Evolutionary conservation across 805 yeast genomes (phyloP).

Genomic region (Wickerhamiella shivajii): DNA sequence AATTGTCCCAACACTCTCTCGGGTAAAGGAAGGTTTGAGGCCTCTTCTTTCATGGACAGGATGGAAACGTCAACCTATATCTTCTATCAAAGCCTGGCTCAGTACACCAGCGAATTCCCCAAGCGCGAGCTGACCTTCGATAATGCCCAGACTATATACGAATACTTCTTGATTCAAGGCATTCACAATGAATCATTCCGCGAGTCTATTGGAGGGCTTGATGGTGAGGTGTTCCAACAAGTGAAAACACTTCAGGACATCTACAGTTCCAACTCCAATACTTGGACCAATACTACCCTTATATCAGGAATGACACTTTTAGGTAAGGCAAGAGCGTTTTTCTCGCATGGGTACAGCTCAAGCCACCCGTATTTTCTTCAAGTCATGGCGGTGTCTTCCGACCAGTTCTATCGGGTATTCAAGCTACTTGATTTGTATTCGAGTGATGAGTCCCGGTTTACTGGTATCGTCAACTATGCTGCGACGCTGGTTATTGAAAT

Average conservation of each 20-base stretch:
- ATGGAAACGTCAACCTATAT: constrained; percentile 26
- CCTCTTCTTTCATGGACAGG: constrained; percentile 24
- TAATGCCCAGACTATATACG: constrained; percentile 30
- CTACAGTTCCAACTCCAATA: constrained; percentile 28
- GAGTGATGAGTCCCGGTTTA: constrained; percentile 26
- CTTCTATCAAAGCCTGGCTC: constrained; percentile 28
- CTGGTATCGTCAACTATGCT: constrained; percentile 36
- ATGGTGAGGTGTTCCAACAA: constrained; percentile 18
- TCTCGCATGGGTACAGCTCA: constrained; percentile 28
- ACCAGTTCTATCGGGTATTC: constrained; percentile 30
- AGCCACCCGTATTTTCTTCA: constrained; percentile 27
- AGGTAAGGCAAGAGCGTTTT: constrained; percentile 25
- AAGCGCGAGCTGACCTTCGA: constrained; percentile 27
- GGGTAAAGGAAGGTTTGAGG: constrained; percentile 19
- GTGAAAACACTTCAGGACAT: constrained; percentile 28
- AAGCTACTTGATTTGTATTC: constrained; percentile 26
- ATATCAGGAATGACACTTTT: constrained; percentile 32
- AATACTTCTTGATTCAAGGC: constrained; percentile 28
- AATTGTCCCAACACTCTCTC: constrained; percentile 31
- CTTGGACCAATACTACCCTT: constrained; percentile 23
- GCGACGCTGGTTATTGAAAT: constrained; percentile 34
- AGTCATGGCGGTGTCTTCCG: constrained; percentile 34
- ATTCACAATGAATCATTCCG: constrained; percentile 31
- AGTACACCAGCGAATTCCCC: constrained; percentile 16
- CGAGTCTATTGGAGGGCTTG: constrained; percentile 22